Conservation (phyloP, 192 early-diverging fungal genomes). For the Gonapodya sp. region DNA sequence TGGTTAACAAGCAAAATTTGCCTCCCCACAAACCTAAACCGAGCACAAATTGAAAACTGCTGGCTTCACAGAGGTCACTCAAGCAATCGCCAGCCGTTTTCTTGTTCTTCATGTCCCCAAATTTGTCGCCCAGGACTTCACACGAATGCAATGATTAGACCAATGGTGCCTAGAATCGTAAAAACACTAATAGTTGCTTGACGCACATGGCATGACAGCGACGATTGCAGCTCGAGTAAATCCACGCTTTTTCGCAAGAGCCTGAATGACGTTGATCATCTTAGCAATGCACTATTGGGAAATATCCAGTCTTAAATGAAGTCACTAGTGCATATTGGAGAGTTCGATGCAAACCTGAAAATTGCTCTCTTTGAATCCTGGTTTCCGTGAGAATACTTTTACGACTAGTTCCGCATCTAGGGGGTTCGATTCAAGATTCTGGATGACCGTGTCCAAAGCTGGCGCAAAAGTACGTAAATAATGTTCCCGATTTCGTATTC, state of each 20-base stretch:
- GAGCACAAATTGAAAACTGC: slow-evolving; percentile 72
- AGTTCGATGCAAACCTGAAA: slow-evolving; percentile 54
- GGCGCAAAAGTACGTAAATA: slow-evolving; percentile 11
- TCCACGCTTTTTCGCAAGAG: slow-evolving; percentile 48
- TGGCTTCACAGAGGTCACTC: slow-evolving; percentile 62
- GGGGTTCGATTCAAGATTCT: slow-evolving; percentile 47
- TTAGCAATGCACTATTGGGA: slow-evolving; percentile 44
- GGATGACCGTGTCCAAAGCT: slow-evolving; percentile 62
- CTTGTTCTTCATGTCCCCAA: slow-evolving; percentile 93
- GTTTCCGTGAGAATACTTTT: slow-evolving; percentile 66
- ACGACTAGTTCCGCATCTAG: slow-evolving; percentile 76
- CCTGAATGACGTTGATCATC: slow-evolving; percentile 64
- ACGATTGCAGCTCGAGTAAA: slow-evolving; percentile 63
- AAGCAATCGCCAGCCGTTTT: slow-evolving; percentile 72
- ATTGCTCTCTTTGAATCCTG: slow-evolving; percentile 97
- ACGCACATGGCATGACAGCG: slow-evolving; percentile 52
- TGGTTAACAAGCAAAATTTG: background rate
- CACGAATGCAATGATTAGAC: too few relatives aligned
- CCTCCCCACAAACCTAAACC: slow-evolving; percentile 38
- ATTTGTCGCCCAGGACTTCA: slow-evolving; percentile 72
- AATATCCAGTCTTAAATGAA: background rate
- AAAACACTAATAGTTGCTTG: background rate
- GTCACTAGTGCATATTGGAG: background rate
- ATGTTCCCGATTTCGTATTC: background rate
- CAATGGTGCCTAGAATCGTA: background rate